These are phyloP conservation scores for Sporothrix brunneoviolacea DNA, from an alignment of 2,329 filamentous ascomycete genomes.

Conservation along the genomic window DNA sequence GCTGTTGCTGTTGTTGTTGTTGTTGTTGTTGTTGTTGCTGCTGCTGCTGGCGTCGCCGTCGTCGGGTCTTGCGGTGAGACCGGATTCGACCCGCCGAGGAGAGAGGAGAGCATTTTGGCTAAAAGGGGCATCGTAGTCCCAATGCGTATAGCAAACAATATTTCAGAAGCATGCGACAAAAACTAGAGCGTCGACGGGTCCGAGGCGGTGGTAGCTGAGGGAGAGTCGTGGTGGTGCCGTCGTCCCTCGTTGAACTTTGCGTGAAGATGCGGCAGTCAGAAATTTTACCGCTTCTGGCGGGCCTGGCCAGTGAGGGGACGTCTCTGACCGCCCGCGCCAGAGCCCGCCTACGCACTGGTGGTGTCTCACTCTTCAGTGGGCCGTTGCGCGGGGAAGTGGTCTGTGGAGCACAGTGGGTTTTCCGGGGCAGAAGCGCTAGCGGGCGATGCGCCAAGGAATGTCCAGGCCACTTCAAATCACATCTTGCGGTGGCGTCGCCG, in stretches of 20 bases:
- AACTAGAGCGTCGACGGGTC: too few relatives aligned
- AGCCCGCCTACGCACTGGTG: too few relatives aligned
- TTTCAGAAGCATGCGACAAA: neutral
- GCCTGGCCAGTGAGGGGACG: constrained; percentile 3
- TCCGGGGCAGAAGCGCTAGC: neutral
- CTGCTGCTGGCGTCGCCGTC: neutral
- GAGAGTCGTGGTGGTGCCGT: neutral
- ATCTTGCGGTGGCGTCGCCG: too few relatives aligned
- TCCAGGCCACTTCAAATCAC: too few relatives aligned
- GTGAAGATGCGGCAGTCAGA: neutral
- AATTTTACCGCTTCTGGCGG: constrained; percentile 1
- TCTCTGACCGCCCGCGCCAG: neutral
- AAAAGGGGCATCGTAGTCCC: neutral
- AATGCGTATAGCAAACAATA: too few relatives aligned
- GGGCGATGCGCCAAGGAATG: too few relatives aligned
- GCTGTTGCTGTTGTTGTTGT: neutral
- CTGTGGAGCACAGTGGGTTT: neutral
- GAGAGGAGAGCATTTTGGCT: constrained; percentile 1
- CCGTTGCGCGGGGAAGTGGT: constrained; percentile 2
- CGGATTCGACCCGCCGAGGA: constrained; percentile 7
- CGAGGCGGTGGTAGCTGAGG: neutral
- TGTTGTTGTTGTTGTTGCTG: neutral
- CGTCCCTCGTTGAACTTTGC: too few relatives aligned
- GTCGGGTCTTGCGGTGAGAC: neutral
- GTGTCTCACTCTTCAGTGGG: constrained; percentile 4